These are phyloP conservation scores for Angophora floribunda DNA, from an alignment of 345 rosid species.

Conservation along the genomic window DNA sequence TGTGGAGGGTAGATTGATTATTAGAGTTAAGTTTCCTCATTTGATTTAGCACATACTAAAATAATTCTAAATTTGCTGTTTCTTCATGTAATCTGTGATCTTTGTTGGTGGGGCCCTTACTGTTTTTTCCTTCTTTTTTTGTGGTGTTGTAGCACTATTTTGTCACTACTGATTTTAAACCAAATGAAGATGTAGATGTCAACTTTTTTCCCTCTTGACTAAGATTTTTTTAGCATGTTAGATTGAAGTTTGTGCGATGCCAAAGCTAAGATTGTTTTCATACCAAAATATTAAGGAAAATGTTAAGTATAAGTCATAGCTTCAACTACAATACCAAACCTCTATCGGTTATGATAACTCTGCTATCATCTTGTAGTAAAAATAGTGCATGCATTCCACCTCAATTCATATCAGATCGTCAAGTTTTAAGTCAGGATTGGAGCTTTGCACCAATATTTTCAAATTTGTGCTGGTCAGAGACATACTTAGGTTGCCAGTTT, in stretches of 20 bases:
- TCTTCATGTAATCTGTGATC: neutral
- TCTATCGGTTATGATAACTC: too few relatives aligned
- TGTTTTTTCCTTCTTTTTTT: neutral
- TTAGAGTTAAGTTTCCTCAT: neutral
- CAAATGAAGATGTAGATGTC: neutral
- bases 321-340: neutral
- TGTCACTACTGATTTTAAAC: neutral
- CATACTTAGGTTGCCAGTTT: neutral
- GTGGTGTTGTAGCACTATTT: neutral
- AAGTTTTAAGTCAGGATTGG: too few relatives aligned
- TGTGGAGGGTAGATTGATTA: neutral
- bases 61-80: neutral
- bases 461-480: neutral
- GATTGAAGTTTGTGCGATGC: neutral
- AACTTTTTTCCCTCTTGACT: neutral
- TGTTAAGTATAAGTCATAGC: neutral
- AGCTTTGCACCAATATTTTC: too few relatives aligned
- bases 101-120: neutral
- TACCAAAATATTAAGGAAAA: neutral
- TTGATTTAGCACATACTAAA: neutral
- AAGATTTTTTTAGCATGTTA: neutral
- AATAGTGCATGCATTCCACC: too few relatives aligned
- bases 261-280: neutral
- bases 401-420: too few relatives aligned
- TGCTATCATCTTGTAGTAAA: too few relatives aligned